Conservation (phyloP, 1,284 basidiomycete species). For the Inonotus obliquus region DNA sequence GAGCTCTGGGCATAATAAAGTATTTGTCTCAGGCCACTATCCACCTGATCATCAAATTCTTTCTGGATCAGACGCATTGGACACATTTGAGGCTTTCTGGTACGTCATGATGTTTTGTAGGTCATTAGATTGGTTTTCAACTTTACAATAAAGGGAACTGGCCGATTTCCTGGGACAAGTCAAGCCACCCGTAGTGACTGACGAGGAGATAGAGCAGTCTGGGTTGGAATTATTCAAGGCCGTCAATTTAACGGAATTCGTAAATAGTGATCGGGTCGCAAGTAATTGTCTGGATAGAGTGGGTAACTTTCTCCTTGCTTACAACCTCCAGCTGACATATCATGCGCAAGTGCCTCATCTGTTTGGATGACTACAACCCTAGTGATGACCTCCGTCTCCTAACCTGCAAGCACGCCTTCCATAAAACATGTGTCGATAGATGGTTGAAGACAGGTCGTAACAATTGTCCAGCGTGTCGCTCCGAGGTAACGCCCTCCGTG, state of each 20-base stretch:
- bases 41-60: conserved; percentile 83
- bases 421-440: conserved; percentile 79
- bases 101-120: conserved; percentile 28
- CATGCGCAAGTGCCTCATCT: conserved; percentile 63
- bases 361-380: conserved; percentile 73
- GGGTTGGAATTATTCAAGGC: conserved; percentile 70
- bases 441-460: conserved; percentile 85
- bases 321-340: conserved; percentile 9
- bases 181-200: conserved; percentile 74
- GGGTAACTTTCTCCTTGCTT: conserved; percentile 27
- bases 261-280: conserved; percentile 56
- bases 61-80: conserved; percentile 68
- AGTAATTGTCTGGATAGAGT: conserved; percentile 77
- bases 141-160: conserved; percentile 49
- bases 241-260: conserved; percentile 46
- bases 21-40: conserved; percentile 60
- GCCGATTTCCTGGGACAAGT: conserved; percentile 74
- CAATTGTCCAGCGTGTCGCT: conserved; percentile 86
- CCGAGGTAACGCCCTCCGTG: conserved; percentile 41
- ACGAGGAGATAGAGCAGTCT: conserved; percentile 77
- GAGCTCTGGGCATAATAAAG: conserved; percentile 9
- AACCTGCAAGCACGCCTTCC: conserved; percentile 81
- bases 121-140: conserved; percentile 14
- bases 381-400: conserved; percentile 78
- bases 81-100: conserved; percentile 75